These are phyloP conservation scores for Plectosphaerella plurivora DNA, from an alignment of 2,329 filamentous ascomycete species.

Conservation along the genomic window DNA sequence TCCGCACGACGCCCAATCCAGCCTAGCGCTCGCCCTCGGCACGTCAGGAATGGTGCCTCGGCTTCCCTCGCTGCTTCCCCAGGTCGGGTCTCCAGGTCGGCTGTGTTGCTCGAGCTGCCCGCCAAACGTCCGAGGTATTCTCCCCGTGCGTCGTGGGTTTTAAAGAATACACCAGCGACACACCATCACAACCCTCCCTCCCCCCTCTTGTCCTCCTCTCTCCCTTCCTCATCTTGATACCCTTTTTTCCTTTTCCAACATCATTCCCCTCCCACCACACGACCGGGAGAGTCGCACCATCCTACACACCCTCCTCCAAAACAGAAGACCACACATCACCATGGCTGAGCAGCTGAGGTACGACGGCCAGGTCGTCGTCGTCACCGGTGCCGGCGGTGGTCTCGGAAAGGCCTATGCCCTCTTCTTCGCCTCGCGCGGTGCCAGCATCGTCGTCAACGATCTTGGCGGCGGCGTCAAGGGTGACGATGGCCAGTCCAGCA, in stretches of 20 bases:
- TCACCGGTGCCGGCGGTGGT: constrained; percentile 77
- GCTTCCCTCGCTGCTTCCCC: constrained; percentile 5
- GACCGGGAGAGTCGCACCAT: not conserved
- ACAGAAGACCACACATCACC: constrained; percentile 22
- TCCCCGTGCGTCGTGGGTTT: not conserved
- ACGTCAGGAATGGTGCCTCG: constrained; percentile 11
- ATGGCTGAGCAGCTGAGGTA: constrained; percentile 70
- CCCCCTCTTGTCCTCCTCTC: not conserved
- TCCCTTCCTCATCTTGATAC: constrained; percentile 1
- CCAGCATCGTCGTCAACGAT: constrained; percentile 95
- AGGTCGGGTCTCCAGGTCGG: not conserved
- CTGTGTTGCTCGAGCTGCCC: not conserved
- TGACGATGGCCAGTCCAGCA: constrained; percentile 60
- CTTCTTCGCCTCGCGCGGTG: constrained; percentile 89
- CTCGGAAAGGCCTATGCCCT: constrained; percentile 77
- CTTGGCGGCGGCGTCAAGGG: constrained; percentile 90
- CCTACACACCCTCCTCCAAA: not conserved
- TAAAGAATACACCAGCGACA: not conserved
- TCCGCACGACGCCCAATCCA: not conserved
- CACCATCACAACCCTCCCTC: not conserved
- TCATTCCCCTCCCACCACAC: too few species aligned
- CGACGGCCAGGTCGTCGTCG: constrained; percentile 79
- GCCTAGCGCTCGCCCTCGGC: constrained; percentile 11
- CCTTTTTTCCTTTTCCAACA: not conserved
- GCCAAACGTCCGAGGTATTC: not conserved